Conservation (phyloP, 306 rosid genomes). For the Pterocarpus macrocarpus region DNA sequence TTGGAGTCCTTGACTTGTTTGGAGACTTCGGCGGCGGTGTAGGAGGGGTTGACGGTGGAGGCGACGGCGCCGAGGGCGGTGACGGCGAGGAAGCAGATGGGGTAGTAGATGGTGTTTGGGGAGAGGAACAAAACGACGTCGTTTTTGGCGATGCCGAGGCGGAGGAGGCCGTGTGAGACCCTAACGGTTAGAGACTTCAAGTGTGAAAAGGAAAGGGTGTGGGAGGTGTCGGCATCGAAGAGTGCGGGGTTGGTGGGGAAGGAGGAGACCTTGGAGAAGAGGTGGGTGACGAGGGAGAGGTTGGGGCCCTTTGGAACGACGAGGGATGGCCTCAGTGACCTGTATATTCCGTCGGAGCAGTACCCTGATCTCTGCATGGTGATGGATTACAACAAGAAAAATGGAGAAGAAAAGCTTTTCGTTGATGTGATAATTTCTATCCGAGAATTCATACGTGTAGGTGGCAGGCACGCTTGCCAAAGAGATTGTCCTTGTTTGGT, state of each 20-base stretch:
- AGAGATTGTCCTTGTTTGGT: too few relatives aligned
- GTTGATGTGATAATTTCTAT: background rate
- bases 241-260: conserved; percentile 74
- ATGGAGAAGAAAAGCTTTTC: background rate
- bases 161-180: conserved; percentile 63
- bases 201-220: conserved; percentile 58
- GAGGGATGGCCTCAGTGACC: conserved; percentile 77
- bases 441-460: too few relatives aligned
- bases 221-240: conserved; percentile 65
- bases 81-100: conserved; percentile 66
- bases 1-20: conserved; percentile 76
- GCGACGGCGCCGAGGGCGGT: conserved; percentile 74
- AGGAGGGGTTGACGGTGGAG: conserved; percentile 79
- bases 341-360: conserved; percentile 80
- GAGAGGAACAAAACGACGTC: conserved; percentile 85
- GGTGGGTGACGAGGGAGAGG: conserved; percentile 67
- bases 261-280: conserved; percentile 63
- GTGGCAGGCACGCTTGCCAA: too few relatives aligned
- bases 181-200: conserved; percentile 57
- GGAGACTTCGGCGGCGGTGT: conserved; percentile 69
- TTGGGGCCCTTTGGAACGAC: conserved; percentile 57
- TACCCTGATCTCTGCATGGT: conserved; percentile 88
- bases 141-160: conserved; percentile 68
- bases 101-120: conserved; percentile 71
- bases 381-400: background rate